Evolutionary conservation across 352 stramenopile genomes (phyloP).

Genomic region (Blastocystis sp.): DNA sequence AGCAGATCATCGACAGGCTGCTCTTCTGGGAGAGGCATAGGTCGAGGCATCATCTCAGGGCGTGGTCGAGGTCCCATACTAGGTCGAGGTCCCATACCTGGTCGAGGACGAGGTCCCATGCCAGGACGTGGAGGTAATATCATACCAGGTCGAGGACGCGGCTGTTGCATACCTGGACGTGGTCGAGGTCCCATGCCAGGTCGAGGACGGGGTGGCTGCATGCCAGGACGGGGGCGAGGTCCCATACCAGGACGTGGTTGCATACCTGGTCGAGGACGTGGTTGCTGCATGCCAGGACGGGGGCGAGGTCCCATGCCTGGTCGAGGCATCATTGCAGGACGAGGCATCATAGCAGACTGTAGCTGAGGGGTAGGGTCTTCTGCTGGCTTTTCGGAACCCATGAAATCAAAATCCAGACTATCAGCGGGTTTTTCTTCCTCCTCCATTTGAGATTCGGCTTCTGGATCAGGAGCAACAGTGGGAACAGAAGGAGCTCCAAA

Average conservation of each 20-base stretch:
- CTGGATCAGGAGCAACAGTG: too few relatives aligned
- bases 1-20: background rate
- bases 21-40: background rate
- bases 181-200: constrained; percentile 17
- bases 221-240: background rate
- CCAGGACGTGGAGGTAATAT: background rate
- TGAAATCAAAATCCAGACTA: too few relatives aligned
- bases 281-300: constrained; percentile 20
- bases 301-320: constrained; percentile 10
- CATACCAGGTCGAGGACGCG: background rate
- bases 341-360: background rate
- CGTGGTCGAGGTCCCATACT: background rate
- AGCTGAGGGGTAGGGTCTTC: too few relatives aligned
- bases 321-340: background rate
- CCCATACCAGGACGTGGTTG: constrained; percentile 22
- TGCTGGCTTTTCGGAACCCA: too few relatives aligned
- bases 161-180: constrained; percentile 20
- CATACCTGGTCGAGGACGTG: constrained; percentile 20
- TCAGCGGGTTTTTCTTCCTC: too few relatives aligned
- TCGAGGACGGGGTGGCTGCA: background rate
- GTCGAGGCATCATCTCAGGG: background rate
- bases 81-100: background rate
- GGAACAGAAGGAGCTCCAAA: background rate
- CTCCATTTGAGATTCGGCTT: background rate
- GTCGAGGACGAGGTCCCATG: constrained; percentile 4